Evolutionary conservation across 176 grass and related monocot species (phyloP).

Genomic region (Chloris gayana): DNA sequence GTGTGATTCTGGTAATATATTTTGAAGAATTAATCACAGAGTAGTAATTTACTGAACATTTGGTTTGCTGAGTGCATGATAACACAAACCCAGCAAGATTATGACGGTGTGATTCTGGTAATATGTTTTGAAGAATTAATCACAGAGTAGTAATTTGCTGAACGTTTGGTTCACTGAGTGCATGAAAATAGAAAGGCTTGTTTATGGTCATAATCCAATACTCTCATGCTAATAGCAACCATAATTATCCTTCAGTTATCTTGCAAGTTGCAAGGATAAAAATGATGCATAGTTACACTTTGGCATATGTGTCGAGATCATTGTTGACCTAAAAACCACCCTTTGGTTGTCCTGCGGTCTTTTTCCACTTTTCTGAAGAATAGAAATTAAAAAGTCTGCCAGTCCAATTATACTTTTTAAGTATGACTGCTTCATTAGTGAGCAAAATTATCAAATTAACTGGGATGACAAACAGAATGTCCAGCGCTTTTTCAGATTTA

Average conservation of each 20-base stretch:
- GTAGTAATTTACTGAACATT: background rate
- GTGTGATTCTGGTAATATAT: background rate
- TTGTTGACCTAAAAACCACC: background rate
- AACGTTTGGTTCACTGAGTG: background rate
- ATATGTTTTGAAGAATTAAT: too few relatives aligned
- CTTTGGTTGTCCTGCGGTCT: too few relatives aligned
- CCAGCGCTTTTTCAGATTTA: background rate
- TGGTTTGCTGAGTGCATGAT: background rate
- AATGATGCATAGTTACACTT: background rate
- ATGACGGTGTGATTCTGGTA: background rate
- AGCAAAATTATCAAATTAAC: constrained; percentile 12
- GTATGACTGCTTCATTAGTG: background rate
- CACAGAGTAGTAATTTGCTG: background rate
- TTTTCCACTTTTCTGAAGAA: background rate
- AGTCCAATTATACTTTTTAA: background rate
- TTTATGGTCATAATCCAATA: background rate
- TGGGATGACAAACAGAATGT: background rate
- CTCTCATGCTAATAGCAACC: background rate
- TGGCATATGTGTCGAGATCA: background rate
- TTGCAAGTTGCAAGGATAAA: background rate
- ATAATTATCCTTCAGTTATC: background rate
- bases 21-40: background rate
- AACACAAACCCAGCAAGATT: background rate
- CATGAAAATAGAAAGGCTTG: background rate
- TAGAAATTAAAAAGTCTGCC: background rate